A percentile compares a stretch with the other conserved stretches of the same genome.
Evolutionary conservation across 192 early-diverging fungal species (phyloP).

Genomic region (Linnemannia hyalina): DNA sequence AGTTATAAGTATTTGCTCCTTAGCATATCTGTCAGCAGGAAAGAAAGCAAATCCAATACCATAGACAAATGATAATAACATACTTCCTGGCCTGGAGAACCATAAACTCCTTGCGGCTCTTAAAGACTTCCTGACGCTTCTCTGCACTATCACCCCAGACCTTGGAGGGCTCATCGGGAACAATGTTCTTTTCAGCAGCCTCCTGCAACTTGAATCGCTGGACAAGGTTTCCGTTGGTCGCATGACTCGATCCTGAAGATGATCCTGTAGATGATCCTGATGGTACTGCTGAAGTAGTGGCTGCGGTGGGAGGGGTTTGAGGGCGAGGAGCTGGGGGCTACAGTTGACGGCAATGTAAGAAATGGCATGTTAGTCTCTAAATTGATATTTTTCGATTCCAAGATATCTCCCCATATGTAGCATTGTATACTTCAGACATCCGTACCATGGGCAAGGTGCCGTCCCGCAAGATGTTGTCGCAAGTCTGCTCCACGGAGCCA

Average conservation of each 20-base stretch:
- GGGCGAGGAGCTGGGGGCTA: conserved; percentile 50
- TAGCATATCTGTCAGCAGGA: not conserved
- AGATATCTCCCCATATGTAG: not conserved
- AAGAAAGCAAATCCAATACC: not conserved
- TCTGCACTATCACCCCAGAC: conserved; percentile 72
- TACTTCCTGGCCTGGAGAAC: conserved; percentile 78
- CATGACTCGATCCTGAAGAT: conserved; percentile 39
- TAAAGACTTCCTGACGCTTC: conserved; percentile 72
- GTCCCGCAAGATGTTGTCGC: conserved; percentile 83
- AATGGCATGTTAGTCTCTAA: not conserved
- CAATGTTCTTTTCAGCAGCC: conserved; percentile 39
- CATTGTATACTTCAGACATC: not conserved
- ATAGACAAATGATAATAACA: conserved; percentile 16
- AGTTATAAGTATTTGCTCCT: not conserved
- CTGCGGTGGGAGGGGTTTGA: conserved; percentile 19
- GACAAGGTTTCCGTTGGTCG: conserved; percentile 58
- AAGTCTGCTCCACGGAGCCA: conserved; percentile 85
- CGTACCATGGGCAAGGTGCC: conserved; percentile 67
- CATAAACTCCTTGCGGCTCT: conserved; percentile 78
- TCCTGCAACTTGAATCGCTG: conserved; percentile 68
- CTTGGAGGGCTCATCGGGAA: conserved; percentile 65
- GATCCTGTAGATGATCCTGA: conserved; percentile 40
- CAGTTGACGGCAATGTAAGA: not conserved
- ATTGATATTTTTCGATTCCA: not conserved
- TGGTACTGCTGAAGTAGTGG: conserved; percentile 53